These are phyloP conservation scores for Astrothelium subdiscretum DNA, from an alignment of 495 filamentous ascomycete genomes.

Conservation along the genomic window DNA sequence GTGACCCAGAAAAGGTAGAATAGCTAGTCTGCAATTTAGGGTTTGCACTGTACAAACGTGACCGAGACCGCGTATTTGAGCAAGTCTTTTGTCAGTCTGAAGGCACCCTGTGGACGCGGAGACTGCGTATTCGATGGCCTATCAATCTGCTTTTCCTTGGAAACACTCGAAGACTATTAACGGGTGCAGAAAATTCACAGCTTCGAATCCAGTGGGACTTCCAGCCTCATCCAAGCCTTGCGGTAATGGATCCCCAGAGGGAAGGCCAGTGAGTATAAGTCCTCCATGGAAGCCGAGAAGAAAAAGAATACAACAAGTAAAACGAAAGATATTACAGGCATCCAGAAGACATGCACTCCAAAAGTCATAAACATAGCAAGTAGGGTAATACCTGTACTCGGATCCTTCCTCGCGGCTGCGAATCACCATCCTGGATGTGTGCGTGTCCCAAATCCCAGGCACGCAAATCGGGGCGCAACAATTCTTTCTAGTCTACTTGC, in stretches of 20 bases:
- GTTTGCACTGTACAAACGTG: neutral
- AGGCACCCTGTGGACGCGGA: neutral
- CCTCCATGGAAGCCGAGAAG: neutral
- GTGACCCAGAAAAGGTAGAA: neutral
- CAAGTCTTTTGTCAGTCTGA: neutral
- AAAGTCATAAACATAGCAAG: neutral
- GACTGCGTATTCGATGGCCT: neutral
- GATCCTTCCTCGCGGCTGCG: neutral
- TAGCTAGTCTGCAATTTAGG: neutral
- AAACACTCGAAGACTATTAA: neutral
- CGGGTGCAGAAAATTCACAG: too few relatives aligned
- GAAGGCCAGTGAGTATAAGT: neutral
- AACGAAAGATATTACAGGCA: neutral
- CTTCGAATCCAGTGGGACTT: too few relatives aligned
- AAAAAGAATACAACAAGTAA: neutral
- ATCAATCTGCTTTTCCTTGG: neutral
- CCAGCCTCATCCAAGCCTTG: neutral
- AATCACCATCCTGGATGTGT: slow-evolving; percentile 2
- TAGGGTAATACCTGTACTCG: slow-evolving; percentile 1
- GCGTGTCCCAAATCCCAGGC: neutral
- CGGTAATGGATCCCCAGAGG: neutral
- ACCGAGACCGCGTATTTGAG: neutral
- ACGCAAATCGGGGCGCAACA: neutral
- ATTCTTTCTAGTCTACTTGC: neutral
- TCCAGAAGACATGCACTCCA: neutral